These are phyloP conservation scores for Globisporangium rhizosaccharum DNA, from an alignment of 352 stramenopile genomes.

Conservation along the genomic window DNA sequence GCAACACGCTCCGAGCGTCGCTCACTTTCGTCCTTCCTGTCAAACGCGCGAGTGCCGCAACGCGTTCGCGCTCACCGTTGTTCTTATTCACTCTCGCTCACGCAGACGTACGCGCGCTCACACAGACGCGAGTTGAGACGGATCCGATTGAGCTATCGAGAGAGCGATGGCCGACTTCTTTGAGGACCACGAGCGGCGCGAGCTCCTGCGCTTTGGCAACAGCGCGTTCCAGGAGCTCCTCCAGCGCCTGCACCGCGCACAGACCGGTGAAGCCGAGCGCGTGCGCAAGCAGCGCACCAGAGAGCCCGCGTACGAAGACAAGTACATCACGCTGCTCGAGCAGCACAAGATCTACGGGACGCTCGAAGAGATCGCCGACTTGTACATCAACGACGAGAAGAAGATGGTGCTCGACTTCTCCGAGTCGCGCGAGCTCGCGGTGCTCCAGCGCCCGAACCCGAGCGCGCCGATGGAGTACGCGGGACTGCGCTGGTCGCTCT, in stretches of 20 bases:
- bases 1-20: not conserved
- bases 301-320: constrained; percentile 16
- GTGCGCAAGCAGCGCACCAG: not conserved
- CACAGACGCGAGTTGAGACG: too few species aligned
- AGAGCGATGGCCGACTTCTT: constrained; percentile 12
- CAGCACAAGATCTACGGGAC: constrained; percentile 49
- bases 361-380: constrained; percentile 59
- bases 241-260: constrained; percentile 25
- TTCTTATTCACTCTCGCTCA: not conserved
- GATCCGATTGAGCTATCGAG: too few species aligned
- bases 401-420: constrained; percentile 76
- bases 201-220: constrained; percentile 37
- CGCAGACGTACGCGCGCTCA: not conserved
- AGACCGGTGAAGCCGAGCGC: constrained; percentile 10
- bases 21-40: not conserved
- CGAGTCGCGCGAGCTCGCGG: constrained; percentile 45
- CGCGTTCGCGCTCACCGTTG: not conserved
- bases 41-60: not conserved
- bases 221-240: constrained; percentile 40
- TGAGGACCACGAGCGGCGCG: constrained; percentile 32
- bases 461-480: constrained; percentile 42
- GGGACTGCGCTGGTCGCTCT: constrained; percentile 65
- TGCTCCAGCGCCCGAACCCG: constrained; percentile 34
- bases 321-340: constrained; percentile 48
- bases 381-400: constrained; percentile 59